These are phyloP conservation scores for Diaporthe destruens DNA, from an alignment of 2,329 filamentous ascomycete genomes.

Conservation along the genomic window DNA sequence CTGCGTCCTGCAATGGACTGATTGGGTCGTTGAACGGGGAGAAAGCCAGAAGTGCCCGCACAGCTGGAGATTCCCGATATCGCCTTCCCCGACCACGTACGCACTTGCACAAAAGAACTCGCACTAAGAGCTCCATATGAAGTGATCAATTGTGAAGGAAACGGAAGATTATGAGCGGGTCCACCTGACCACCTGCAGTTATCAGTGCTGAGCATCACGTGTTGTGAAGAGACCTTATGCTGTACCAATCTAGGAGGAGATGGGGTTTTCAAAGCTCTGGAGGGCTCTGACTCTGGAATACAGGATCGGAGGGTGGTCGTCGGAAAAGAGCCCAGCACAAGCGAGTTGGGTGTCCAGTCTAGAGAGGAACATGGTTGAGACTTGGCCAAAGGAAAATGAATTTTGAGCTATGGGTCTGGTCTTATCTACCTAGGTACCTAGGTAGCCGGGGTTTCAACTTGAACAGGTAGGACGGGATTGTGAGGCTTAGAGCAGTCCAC, in stretches of 20 bases:
- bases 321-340: not conserved
- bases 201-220: too few species aligned
- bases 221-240: not conserved
- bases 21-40: not conserved
- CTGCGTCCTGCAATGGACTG: not conserved
- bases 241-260: accelerated
- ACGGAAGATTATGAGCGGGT: not conserved
- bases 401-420: too few species aligned
- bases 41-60: not conserved
- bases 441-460: not conserved
- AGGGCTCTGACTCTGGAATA: too few species aligned
- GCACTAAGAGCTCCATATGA: too few species aligned
- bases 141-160: not conserved
- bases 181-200: not conserved
- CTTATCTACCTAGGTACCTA: too few species aligned
- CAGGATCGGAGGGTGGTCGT: too few species aligned
- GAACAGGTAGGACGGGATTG: not conserved
- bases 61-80: not conserved
- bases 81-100: not conserved
- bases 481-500: too few species aligned
- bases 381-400: too few species aligned
- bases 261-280: too few species aligned
- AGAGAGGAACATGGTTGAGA: too few species aligned
- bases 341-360: not conserved
- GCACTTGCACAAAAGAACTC: not conserved